Evolutionary conservation across 371 early-diverging fungal species (phyloP).

Genomic region (Entomophthora muscae): DNA sequence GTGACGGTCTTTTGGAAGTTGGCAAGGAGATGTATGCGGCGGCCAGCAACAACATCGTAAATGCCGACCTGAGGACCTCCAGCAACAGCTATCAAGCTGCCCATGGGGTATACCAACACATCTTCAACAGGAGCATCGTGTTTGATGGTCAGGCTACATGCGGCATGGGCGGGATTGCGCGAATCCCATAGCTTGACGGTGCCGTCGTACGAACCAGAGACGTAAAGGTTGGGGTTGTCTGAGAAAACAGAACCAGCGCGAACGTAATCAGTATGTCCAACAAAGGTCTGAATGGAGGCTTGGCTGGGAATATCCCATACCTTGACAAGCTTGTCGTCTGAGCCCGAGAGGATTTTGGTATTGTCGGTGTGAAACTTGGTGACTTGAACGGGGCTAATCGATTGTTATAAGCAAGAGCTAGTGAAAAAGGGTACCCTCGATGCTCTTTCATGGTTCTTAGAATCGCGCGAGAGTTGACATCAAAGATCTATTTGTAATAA

Average conservation of each 20-base stretch:
- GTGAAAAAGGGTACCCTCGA: constrained; percentile 40
- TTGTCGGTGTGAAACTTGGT: constrained; percentile 61
- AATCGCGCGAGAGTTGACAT: constrained; percentile 60
- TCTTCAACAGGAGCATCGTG: constrained; percentile 82
- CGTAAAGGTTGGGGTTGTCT: constrained; percentile 60
- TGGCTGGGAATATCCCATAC: constrained; percentile 87
- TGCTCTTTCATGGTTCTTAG: constrained; percentile 74
- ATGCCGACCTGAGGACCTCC: constrained; percentile 64
- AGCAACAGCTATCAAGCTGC: constrained; percentile 59
- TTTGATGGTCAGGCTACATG: constrained; percentile 56
- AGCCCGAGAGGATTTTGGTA: constrained; percentile 63
- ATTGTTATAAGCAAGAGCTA: neutral
- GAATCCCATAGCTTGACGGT: constrained; percentile 83
- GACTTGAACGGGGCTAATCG: constrained; percentile 54
- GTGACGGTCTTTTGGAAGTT: constrained; percentile 94
- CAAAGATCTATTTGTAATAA: constrained; percentile 25
- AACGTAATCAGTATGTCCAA: constrained; percentile 79
- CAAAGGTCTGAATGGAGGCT: constrained; percentile 45
- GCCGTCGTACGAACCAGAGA: constrained; percentile 89
- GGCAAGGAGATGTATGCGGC: constrained; percentile 44
- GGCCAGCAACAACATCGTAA: constrained; percentile 73
- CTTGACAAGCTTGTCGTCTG: constrained; percentile 79
- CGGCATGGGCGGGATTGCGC: constrained; percentile 23
- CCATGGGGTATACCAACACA: constrained; percentile 67
- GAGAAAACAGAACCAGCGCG: constrained; percentile 48